Percentiles rank a stretch among this genome's conserved stretches.
Conservation (phyloP, 2,329 filamentous ascomycete genomes). For the Alternaria solani region DNA sequence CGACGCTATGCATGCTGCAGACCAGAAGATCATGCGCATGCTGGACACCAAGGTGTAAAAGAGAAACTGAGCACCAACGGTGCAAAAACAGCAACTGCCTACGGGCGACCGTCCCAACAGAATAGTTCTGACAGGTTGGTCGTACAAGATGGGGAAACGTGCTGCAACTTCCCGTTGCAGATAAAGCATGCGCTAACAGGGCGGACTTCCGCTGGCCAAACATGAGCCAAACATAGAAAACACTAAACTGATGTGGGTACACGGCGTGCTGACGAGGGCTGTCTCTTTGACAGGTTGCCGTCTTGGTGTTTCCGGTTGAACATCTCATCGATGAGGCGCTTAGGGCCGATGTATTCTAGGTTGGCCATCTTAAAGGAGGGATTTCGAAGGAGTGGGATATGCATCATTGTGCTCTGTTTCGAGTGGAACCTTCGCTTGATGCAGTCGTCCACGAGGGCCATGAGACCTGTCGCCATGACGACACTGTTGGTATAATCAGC, state of each 20-base stretch:
- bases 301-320: conserved; percentile 59
- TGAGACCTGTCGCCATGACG: conserved; percentile 87
- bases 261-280: conserved; percentile 37
- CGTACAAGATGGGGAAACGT: conserved; percentile 34
- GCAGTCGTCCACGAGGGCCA: conserved; percentile 88
- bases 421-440: conserved; percentile 80
- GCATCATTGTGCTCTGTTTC: conserved; percentile 60
- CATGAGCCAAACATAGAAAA: conserved; percentile 14
- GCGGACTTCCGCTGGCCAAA: conserved; percentile 27
- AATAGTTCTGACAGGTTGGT: conserved; percentile 34
- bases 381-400: conserved; percentile 60
- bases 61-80: conserved; percentile 23
- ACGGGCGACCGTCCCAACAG: conserved; percentile 29
- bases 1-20: conserved; percentile 28
- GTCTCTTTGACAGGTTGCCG: conserved; percentile 34
- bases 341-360: conserved; percentile 69
- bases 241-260: conserved; percentile 23
- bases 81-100: conserved; percentile 17
- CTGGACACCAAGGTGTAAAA: conserved; percentile 26
- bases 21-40: conserved; percentile 16
- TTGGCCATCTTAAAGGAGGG: conserved; percentile 61
- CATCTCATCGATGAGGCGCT: conserved; percentile 69
- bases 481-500: conserved; percentile 65
- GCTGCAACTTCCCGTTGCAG: conserved; percentile 26
- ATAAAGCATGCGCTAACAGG: conserved; percentile 19